Conservation (phyloP, 352 stramenopile species). For the Pythium biforme region DNA sequence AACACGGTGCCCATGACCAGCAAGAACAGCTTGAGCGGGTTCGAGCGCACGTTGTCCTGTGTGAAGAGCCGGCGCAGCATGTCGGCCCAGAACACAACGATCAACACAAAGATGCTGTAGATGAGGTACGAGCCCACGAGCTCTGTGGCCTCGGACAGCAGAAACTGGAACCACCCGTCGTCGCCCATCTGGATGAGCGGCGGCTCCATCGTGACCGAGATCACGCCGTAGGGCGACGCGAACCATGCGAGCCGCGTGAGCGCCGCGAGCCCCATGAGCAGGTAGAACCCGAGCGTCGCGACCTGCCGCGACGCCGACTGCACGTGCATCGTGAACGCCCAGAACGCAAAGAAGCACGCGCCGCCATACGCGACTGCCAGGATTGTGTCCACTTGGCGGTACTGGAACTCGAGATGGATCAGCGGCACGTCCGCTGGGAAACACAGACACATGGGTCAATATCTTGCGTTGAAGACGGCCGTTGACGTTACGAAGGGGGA, state of each 20-base stretch:
- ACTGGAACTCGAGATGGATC: conserved; percentile 77
- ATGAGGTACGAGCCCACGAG: conserved; percentile 92
- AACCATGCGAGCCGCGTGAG: conserved; percentile 74
- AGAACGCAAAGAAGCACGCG: conserved; percentile 81
- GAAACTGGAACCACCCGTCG: conserved; percentile 60
- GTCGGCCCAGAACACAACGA: conserved; percentile 97
- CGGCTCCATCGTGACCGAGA: conserved; percentile 66
- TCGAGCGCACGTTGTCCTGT: conserved; percentile 62
- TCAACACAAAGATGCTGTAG: conserved; percentile 97
- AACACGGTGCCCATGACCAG: conserved; percentile 69
- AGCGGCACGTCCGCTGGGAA: conserved; percentile 30
- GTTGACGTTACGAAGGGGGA: no score
- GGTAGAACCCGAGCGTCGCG: conserved; percentile 79
- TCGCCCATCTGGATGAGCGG: conserved; percentile 60
- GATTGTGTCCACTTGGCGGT: conserved; percentile 78
- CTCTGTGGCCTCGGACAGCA: conserved; percentile 87
- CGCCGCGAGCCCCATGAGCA: conserved; percentile 66
- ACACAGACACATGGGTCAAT: not conserved
- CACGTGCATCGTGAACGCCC: conserved; percentile 70
- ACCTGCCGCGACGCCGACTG: conserved; percentile 53
- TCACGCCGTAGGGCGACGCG: conserved; percentile 67
- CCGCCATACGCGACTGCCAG: conserved; percentile 71
- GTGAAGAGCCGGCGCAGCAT: conserved; percentile 93
- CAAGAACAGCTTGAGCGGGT: conserved; percentile 91
- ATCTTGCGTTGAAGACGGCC: not conserved